Base-by-base conservation (phyloP, 176 grass and related monocot species). In the Bromus sterilis region DNA sequence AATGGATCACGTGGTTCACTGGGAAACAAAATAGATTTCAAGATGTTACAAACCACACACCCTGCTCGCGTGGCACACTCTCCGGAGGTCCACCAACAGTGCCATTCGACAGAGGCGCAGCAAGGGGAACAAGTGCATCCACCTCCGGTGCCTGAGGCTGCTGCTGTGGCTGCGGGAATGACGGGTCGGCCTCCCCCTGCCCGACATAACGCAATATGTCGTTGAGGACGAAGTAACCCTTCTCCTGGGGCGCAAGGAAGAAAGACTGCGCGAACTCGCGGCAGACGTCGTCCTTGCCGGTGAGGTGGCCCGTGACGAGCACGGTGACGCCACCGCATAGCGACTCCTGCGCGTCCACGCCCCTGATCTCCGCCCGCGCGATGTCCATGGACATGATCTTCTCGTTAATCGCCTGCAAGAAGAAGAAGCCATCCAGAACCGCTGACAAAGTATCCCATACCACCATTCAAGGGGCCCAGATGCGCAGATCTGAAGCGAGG, bases 211-310 rank as follows among this genome's bases (percentile, higher is more conserved):
- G 84, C 37, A 98, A 71, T 34, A 93, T 90, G 82, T 98, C 95
- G 31, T 98, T 98, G 78, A 98, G 86, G 13, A 98, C 92, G 48
- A 91, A 98, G 84, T 82, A 98, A 0, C 95, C 95, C 70, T 91
- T 98, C 80, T 98, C 95, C 82, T 98, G 95, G 23, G 93, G 95
- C 31, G 95, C 95, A 7, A 98, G 95, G 72, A 98, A 98, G 90
- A 98, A 98, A 25, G 95, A 93, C 82, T 98, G 95, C 44, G 86
- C 84, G 66, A 98, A 98, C 73, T 91, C 90, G 66, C 88, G 86
- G 44, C 81, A 66, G 14, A 86, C 81, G 73, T 69, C 67, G 56
- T 87, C 85, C n/a, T 64, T 88, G 32, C 78, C 86, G 1, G 90
- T 89, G 69, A 98, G 81, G 36, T 91, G 78, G 1, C 96, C 92